Base-by-base conservation (phyloP, 139 green algal species). In the Micromonas pusilla region DNA sequence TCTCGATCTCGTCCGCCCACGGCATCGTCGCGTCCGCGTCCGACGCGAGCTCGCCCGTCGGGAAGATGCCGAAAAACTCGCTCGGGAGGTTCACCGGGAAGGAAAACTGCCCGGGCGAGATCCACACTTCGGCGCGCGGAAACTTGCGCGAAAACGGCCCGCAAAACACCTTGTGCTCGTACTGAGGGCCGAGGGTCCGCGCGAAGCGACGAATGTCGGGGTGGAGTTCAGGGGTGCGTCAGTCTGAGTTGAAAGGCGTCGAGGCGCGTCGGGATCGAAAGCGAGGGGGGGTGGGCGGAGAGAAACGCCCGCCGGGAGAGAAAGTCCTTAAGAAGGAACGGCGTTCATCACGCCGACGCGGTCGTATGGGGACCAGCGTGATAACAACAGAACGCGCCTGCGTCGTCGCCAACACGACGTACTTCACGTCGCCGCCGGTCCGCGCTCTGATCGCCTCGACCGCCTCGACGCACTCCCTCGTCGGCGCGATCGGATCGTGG, bases 91-190 rank as follows among this genome's bases (percentile, higher is more conserved):
- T 79, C 23, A 89, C 21, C 0, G 85, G 85, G 52, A 83, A 89
- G 26, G 68, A 80, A 80, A 80, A 90, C 80, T 87, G 85, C 37
- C 70, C 63, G 0, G 82, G 81, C 31, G 80, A 79, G 34, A 78
- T 62, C 37, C 66, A 89, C 19, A 82, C 52, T 45, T 83, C 52
- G 3, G 81, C 79, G 21, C 81, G 63, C 38, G 83, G 83, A 52
- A 85, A 89, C 33, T 72, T 67, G 60, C 80, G 76, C 16, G 78
- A 54, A 64, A 90, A 90, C 30, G 86, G 82, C 9, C 72, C 79
- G 23, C 79, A 28, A 64, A 84, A 88, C 38, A 90, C 66, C 70
- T 90, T 90, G 80, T 90, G 86, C 82, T 90, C 86, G 72, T 87
- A 78, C 45, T 77, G n/a, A n/a, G n/a, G n/a, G n/a, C n/a, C n/a